Evolutionary conservation across 257 asterid genomes (phyloP).

Genomic region (Fraxinus excelsior): DNA sequence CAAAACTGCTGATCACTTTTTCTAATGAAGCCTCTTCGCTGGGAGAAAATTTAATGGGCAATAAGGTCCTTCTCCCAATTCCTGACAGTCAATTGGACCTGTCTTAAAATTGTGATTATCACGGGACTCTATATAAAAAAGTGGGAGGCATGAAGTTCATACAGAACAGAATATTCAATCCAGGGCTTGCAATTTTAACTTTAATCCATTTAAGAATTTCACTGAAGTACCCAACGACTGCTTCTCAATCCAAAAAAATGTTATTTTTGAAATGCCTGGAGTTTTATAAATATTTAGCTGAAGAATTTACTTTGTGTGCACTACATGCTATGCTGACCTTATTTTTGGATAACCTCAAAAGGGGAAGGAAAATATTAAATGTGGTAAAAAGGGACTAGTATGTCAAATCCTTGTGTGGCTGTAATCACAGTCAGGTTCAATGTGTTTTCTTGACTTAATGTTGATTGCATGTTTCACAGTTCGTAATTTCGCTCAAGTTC

Average conservation of each 20-base stretch:
- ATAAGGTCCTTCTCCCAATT: conserved; percentile 5
- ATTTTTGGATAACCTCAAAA: conserved; percentile 14
- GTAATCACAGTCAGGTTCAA: background rate
- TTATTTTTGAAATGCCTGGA: conserved; percentile 1
- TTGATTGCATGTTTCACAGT: conserved; percentile 49
- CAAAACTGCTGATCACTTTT: conserved; percentile 18
- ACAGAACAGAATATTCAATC: background rate
- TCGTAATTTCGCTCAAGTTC: conserved; percentile 50
- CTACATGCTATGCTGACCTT: conserved; percentile 1
- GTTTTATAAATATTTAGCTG: background rate
- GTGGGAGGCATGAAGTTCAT: conserved; percentile 11
- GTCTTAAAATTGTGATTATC: background rate
- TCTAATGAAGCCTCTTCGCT: conserved; percentile 9
- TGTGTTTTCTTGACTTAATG: conserved; percentile 19
- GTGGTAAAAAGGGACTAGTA: conserved; percentile 13
- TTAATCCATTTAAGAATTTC: background rate
- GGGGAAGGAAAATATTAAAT: conserved; percentile 4
- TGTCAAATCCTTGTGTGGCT: conserved; percentile 7
- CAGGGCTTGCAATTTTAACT: background rate
- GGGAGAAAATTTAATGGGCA: conserved; percentile 6
- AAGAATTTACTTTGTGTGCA: background rate
- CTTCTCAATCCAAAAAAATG: background rate
- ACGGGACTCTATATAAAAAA: conserved; percentile 14
- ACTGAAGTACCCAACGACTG: background rate
- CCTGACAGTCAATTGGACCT: conserved; percentile 18